Conservation (phyloP, 1,139 yeast species). For the Zygosaccharomyces sapae region DNA sequence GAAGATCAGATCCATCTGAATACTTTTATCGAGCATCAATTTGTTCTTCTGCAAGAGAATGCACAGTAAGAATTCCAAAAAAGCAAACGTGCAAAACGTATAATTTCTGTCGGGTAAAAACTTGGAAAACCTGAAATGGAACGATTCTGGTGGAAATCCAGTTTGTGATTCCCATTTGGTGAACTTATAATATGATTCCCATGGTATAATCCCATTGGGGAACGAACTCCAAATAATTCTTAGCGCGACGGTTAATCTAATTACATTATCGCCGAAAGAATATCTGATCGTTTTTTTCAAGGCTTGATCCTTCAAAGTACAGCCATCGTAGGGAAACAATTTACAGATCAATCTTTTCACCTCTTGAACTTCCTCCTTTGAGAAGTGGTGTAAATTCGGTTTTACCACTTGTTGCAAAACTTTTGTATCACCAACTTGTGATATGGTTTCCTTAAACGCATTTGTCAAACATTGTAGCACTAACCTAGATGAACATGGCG, state of each 20-base stretch:
- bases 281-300: slow-evolving; percentile 25
- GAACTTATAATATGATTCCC: slow-evolving; percentile 35
- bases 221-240: slow-evolving; percentile 36
- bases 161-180: slow-evolving; percentile 25
- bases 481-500: slow-evolving; percentile 35
- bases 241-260: slow-evolving; percentile 26
- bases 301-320: slow-evolving; percentile 35
- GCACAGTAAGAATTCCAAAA: slow-evolving; percentile 33
- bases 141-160: slow-evolving; percentile 31
- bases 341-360: slow-evolving; percentile 28
- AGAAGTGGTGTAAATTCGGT: slow-evolving; percentile 36
- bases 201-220: slow-evolving; percentile 36
- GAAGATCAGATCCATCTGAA: slow-evolving; percentile 34
- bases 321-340: slow-evolving; percentile 38
- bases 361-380: slow-evolving; percentile 27
- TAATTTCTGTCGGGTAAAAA: slow-evolving; percentile 36
- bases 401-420: slow-evolving; percentile 33
- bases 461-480: slow-evolving; percentile 35
- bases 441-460: slow-evolving; percentile 27
- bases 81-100: slow-evolving; percentile 36
- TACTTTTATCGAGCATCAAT: slow-evolving; percentile 30
- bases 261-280: slow-evolving; percentile 23
- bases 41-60: slow-evolving; percentile 33
- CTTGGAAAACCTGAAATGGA: slow-evolving; percentile 34
- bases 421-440: slow-evolving; percentile 13